These are phyloP conservation scores for Uncinocarpus reesii DNA, from an alignment of 2,329 filamentous ascomycete genomes.

Conservation along the genomic window DNA sequence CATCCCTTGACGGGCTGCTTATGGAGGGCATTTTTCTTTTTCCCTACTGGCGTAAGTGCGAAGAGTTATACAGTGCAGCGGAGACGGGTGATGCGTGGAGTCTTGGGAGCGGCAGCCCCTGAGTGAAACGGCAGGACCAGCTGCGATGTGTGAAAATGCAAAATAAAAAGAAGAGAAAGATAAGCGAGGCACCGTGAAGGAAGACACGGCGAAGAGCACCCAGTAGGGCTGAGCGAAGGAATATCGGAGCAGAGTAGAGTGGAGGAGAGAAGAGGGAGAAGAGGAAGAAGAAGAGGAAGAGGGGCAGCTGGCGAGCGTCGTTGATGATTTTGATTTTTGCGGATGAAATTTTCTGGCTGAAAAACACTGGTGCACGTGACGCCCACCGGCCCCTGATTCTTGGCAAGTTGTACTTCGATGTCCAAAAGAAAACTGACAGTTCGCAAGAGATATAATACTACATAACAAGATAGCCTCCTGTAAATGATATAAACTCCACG, in stretches of 20 bases:
- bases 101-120: conserved; percentile 4
- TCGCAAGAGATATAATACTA: conserved; percentile 2
- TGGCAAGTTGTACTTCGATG: no score
- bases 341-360: neutral
- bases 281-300: neutral
- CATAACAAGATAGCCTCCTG: conserved; percentile 1
- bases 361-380: neutral
- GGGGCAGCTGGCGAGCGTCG: neutral
- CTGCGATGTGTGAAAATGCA: conserved; percentile 43
- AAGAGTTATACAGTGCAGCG: conserved; percentile 12
- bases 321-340: no score
- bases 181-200: conserved; percentile 18
- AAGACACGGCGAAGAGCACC: conserved; percentile 12
- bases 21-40: conserved; percentile 81
- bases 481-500: neutral
- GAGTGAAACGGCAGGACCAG: conserved; percentile 51
- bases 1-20: conserved; percentile 86
- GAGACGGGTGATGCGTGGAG: conserved; percentile 4
- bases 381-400: no score
- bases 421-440: neutral
- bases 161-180: conserved; percentile 32
- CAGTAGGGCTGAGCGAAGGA: neutral
- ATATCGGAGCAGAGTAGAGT: neutral
- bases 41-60: conserved; percentile 45
- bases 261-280: neutral